Base-by-base conservation (phyloP, 768 basidiomycete species). In the Gloeopeniophorella convolvens region DNA sequence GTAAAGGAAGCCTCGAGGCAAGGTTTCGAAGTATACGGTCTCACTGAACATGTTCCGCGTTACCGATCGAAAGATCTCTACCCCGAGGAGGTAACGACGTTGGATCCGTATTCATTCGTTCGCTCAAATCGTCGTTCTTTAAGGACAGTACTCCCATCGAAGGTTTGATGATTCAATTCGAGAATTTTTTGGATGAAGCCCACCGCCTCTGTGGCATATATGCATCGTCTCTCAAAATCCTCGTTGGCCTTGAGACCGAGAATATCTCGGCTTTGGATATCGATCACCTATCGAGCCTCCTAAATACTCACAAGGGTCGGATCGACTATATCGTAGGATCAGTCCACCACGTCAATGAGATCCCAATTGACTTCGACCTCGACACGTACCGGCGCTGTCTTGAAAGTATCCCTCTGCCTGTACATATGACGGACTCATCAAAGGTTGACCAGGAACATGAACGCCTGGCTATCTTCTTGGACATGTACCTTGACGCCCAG, bases 241-340 rank as follows among this genome's bases (percentile, higher is more conserved):
- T 96, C 42, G 82, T 96, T 51, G 95, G 96, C 9, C 71, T 95
- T 33, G 95, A 99, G 67, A 96, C 94, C 6, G 96, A 98, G 61
- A 82, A 76, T 65, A 92, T 97, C 66, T 82, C 88, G 9, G 37
- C 65, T 3, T 56, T 67, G 15, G 91, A 94, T 67, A 71, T 91
- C 18, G 70, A 76, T 51, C 64, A 69, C 18, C 73, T 94, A 30
- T 66, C 75, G 37, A 51, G 52, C 3, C 70, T 89, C 16, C 71
- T 95, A 28, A 51, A 67, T 30, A 59, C 63, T 21, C 66, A 81
- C 50, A 66, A 65, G 8, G 66, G 68, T 30, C 69, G 71, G 42
- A 78, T 98, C 53, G 84, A 97, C 61, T 97, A 91, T 66, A 62
- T 97, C 62, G 89, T 98, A 45, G 95, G 96, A 21, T 89, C 87